A percentile compares a stretch with the other conserved stretches of the same genome.
phyloP scores from a whole-genome alignment of 768 basidiomycete species.

The Solioccasus polychromus region DNA sequence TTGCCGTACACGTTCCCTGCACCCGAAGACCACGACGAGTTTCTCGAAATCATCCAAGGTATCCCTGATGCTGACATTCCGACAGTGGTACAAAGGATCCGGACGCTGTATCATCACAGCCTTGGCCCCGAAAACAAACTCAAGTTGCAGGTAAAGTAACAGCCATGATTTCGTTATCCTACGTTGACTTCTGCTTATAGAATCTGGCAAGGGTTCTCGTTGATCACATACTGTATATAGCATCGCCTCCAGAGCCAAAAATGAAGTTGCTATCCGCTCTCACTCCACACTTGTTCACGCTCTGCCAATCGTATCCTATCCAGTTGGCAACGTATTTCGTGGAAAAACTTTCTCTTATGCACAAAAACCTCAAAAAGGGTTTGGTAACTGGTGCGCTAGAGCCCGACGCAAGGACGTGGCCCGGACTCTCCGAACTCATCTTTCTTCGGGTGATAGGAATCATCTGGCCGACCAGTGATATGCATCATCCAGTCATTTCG shows the following conservation, averaged over 20 bases:
- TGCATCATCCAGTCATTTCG: slow-evolving; percentile 85
- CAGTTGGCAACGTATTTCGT: slow-evolving; percentile 76
- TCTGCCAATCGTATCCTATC: slow-evolving; percentile 79
- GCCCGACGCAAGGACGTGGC: slow-evolving; percentile 78
- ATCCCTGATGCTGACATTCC: slow-evolving; percentile 71
- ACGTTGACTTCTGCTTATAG: slow-evolving; percentile 38
- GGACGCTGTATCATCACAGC: slow-evolving; percentile 88
- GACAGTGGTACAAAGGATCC: slow-evolving; percentile 84
- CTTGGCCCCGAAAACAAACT: slow-evolving; percentile 88
- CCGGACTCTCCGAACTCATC: slow-evolving; percentile 76
- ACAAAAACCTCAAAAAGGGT: slow-evolving; percentile 88
- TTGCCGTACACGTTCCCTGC: slow-evolving; percentile 93
- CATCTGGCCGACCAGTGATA: slow-evolving; percentile 93
- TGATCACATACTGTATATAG: slow-evolving; percentile 81
- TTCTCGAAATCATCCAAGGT: slow-evolving; percentile 76
- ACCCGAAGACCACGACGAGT: slow-evolving; percentile 82
- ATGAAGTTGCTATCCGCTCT: slow-evolving; percentile 62
- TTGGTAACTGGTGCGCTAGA: slow-evolving; percentile 65
- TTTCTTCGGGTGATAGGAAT: slow-evolving; percentile 77
- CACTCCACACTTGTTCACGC: slow-evolving; percentile 72
- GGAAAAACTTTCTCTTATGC: slow-evolving; percentile 82
- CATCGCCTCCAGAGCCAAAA: slow-evolving; percentile 59
- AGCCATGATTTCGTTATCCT: neutral
- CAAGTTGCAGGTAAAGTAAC: slow-evolving; percentile 73
- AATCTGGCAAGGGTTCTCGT: slow-evolving; percentile 73